Evolutionary conservation across 2,329 filamentous ascomycete genomes (phyloP), one percentile per base, ranked within the genome.

Genomic region (Dothideomycetes sp.): DNA sequence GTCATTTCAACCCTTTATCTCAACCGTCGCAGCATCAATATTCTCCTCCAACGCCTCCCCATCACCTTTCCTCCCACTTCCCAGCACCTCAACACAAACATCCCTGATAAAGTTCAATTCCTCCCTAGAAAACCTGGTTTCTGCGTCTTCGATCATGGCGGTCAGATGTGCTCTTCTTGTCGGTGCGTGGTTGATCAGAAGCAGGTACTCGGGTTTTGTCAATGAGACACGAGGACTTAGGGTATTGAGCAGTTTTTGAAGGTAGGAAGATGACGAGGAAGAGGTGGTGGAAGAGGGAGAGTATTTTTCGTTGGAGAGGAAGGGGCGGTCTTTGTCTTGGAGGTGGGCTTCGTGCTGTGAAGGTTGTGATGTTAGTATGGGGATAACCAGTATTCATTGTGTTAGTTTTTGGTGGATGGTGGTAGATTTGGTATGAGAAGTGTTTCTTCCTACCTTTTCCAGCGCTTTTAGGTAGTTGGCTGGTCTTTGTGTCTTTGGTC

Each of bases 141-240:
- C 58, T 22, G 48, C 45, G 40, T 56, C 54, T 46, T 60, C 58
- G 22, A 61, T 52, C 51, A 60, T 59, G 9, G 56, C 55, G 47
- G 58, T 49, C 41, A 61, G 38, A 46, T 56, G 52, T 47, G 58
- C 53, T 10, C 54, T 44, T 16, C 51, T 49, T 37, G 47, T 47
- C 24, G 58, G 58, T 30, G 56, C 54, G 25, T 53, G 50, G 36
- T 61, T 61, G 32, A 53, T 51, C 7, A 61, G 39, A 49, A 57
- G 54, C 31, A 60, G 43, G 32, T 55, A 35, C 43, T 61, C 58
- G 28, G 55, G 50, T 45, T 58, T 55, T 20, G 55, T 60, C 44
- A 61, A 41, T 18, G 49, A 49, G 47, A 59, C 59, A 39, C 37
- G 47, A 23, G 57, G 54, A 41, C 57, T 51, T 16, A 53, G 35